Conservation (phyloP, 805 yeast genomes). For the Priceomyces carsonii region DNA sequence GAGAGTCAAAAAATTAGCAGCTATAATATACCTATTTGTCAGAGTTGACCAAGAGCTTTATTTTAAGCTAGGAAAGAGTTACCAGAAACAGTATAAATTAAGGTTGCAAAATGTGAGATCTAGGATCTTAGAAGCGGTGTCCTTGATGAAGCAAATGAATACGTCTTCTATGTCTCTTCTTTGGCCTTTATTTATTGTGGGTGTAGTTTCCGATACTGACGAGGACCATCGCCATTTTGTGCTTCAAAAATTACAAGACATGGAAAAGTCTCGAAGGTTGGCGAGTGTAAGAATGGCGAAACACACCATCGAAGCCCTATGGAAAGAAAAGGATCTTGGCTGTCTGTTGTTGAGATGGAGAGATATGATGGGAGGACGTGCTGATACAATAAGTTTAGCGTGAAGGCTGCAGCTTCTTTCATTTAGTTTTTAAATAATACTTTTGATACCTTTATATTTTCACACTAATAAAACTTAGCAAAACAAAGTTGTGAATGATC, state of each 20-base stretch:
- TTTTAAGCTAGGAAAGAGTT: slow-evolving; percentile 1
- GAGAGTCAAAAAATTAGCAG: slow-evolving; percentile 1
- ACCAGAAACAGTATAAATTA: slow-evolving; percentile 4
- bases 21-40: slow-evolving; percentile 3
- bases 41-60: slow-evolving; percentile 5
- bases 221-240: slow-evolving; percentile 43
- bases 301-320: slow-evolving; percentile 32
- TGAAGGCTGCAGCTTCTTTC: no score
- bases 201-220: slow-evolving; percentile 27
- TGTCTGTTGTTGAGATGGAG: slow-evolving; percentile 29
- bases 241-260: slow-evolving; percentile 26
- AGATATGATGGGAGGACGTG: slow-evolving; percentile 35
- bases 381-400: slow-evolving; percentile 40
- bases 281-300: slow-evolving; percentile 39
- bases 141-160: slow-evolving; percentile 14
- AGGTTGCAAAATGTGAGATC: background rate
- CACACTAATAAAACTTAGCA: no score
- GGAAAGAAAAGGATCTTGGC: slow-evolving; percentile 43
- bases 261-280: slow-evolving; percentile 38
- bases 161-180: slow-evolving; percentile 32
- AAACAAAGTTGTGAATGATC: no score
- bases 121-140: background rate
- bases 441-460: no score
- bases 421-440: no score
- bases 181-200: slow-evolving; percentile 44